A percentile compares a stretch with the other conserved stretches of the same genome.
These are phyloP conservation scores for Coprinopsis strossmayeri DNA, from an alignment of 768 basidiomycete species.

Conservation along the genomic window DNA sequence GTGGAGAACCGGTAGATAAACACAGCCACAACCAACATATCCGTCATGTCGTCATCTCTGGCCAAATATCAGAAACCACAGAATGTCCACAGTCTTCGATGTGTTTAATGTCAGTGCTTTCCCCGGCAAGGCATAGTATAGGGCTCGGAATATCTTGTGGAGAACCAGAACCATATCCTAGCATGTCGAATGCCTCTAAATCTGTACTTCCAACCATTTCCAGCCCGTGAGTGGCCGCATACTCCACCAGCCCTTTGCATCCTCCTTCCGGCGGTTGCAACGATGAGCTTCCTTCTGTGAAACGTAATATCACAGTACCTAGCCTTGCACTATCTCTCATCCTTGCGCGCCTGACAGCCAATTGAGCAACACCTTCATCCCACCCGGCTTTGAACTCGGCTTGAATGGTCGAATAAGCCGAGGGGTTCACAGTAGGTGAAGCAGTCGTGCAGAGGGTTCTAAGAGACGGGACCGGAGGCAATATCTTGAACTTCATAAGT, in stretches of 20 bases:
- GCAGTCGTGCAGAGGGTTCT: slow-evolving; percentile 41
- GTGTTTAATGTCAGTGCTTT: slow-evolving; percentile 22
- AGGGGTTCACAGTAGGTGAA: slow-evolving; percentile 21
- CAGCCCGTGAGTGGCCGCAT: slow-evolving; percentile 30
- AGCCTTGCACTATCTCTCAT: slow-evolving; percentile 41
- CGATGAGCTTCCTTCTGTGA: slow-evolving; percentile 20
- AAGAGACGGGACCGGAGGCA: slow-evolving; percentile 49
- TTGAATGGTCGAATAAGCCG: slow-evolving; percentile 33
- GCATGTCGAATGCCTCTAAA: slow-evolving; percentile 22
- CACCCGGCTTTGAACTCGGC: slow-evolving; percentile 57
- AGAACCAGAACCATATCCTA: slow-evolving; percentile 7
- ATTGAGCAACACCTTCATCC: slow-evolving; percentile 49
- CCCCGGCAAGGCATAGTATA: slow-evolving; percentile 35
- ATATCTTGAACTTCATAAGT: slow-evolving; percentile 41
- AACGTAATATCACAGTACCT: slow-evolving; percentile 37
- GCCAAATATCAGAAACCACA: slow-evolving; percentile 21
- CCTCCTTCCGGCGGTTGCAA: slow-evolving; percentile 17
- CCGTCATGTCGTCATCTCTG: slow-evolving; percentile 24
- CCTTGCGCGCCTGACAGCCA: slow-evolving; percentile 42
- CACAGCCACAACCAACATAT: not conserved
- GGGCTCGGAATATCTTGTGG: slow-evolving; percentile 17
- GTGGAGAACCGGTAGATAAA: not conserved
- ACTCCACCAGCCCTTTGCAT: slow-evolving; percentile 12
- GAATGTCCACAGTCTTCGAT: slow-evolving; percentile 34
- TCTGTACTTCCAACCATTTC: slow-evolving; percentile 26